Evolutionary conservation across 2,329 filamentous ascomycete species (phyloP).

Genomic region (Sporothrix dimorphospora): DNA sequence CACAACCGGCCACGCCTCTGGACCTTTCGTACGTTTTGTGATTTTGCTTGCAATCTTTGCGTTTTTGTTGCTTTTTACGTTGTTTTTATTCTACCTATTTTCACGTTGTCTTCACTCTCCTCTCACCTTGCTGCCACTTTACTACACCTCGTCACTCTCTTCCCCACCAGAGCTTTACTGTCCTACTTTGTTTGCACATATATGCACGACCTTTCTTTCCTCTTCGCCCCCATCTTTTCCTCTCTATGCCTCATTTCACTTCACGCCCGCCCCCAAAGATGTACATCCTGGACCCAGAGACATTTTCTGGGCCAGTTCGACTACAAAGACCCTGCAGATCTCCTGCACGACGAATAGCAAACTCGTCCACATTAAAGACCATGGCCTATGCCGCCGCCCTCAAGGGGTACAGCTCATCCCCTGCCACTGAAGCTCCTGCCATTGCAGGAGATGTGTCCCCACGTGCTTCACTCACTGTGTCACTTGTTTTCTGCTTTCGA

Average conservation of each 20-base stretch:
- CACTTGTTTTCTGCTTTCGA: neutral
- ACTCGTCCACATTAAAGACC: neutral
- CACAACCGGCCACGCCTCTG: constrained; percentile 63
- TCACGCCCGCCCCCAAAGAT: constrained; percentile 15
- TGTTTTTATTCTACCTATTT: constrained; percentile 19
- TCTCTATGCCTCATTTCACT: neutral
- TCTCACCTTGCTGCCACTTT: neutral
- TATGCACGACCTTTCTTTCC: neutral
- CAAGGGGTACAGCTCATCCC: constrained; percentile 26
- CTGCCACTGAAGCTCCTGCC: neutral
- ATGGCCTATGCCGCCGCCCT: constrained; percentile 31
- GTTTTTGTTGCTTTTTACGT: neutral
- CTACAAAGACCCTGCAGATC: constrained; percentile 27
- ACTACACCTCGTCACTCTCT: neutral
- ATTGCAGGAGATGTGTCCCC: neutral
- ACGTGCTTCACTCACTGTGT: neutral
- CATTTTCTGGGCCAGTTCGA: constrained; percentile 25
- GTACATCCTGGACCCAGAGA: constrained; percentile 24
- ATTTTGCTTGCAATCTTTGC: neutral
- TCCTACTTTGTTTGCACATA: constrained; percentile 29
- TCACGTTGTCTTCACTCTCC: constrained; percentile 7
- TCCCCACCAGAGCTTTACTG: constrained; percentile 58
- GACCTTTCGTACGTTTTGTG: constrained; percentile 64
- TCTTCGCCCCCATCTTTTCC: neutral
- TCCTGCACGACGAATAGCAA: constrained; percentile 29